These are phyloP conservation scores for Herpotrichia juniperi DNA, from an alignment of 2,329 filamentous ascomycete genomes.

Conservation along the genomic window DNA sequence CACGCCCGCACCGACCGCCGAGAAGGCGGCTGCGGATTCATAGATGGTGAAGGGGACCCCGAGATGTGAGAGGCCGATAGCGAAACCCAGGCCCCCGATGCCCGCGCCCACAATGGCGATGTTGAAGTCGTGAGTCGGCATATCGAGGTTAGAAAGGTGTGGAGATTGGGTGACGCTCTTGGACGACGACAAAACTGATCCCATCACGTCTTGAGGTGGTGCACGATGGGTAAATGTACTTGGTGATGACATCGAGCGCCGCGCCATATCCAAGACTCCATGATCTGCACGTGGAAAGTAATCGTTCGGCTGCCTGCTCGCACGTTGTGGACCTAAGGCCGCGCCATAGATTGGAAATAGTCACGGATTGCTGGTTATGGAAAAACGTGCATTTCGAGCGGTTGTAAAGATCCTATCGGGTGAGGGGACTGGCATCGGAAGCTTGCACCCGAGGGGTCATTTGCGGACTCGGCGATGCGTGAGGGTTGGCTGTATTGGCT, in stretches of 20 bases:
- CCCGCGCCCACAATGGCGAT: conserved; percentile 31
- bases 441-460: not conserved
- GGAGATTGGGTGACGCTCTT: not conserved
- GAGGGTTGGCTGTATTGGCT: not conserved
- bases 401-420: conserved; percentile 6
- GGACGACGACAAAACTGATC: not conserved
- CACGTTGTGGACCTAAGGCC: not conserved
- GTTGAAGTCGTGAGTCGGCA: conserved; percentile 3
- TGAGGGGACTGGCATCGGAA: not conserved
- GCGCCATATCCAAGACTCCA: not conserved
- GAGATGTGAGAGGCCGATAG: conserved; percentile 29
- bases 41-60: conserved; percentile 32
- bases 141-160: not conserved
- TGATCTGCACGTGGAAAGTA: not conserved
- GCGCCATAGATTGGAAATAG: not conserved
- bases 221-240: not conserved
- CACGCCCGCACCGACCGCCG: conserved; percentile 35
- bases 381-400: not conserved
- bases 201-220: not conserved
- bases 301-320: not conserved
- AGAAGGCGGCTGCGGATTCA: conserved; percentile 28
- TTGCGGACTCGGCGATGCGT: conserved; percentile 1
- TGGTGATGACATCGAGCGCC: not conserved
- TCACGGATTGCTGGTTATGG: not conserved
- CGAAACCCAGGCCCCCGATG: conserved; percentile 33